Evolutionary conservation across 805 yeast genomes (phyloP).

Genomic region (Alloascoidea africana): DNA sequence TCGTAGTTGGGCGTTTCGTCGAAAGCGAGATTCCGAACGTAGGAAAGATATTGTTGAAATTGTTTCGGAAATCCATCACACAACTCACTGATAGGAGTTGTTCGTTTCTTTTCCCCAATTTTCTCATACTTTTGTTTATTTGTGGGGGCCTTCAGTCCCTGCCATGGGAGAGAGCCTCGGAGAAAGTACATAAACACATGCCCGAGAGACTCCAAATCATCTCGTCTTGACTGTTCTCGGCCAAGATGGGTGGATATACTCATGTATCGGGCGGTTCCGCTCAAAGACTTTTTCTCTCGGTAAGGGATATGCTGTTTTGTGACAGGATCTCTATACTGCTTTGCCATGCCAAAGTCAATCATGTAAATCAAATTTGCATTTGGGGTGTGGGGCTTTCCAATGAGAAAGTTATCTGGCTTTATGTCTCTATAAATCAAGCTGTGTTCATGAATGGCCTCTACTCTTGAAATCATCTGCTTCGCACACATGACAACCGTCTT

Average conservation of each 20-base stretch:
- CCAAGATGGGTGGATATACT: slow-evolving; percentile 83
- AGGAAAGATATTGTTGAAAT: slow-evolving; percentile 64
- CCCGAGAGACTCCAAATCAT: slow-evolving; percentile 74
- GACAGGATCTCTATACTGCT: slow-evolving; percentile 73
- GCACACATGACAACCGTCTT: slow-evolving; percentile 72
- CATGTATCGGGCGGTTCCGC: slow-evolving; percentile 86
- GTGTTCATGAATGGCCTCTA: slow-evolving; percentile 55
- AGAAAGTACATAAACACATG: slow-evolving; percentile 75
- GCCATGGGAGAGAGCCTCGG: slow-evolving; percentile 81
- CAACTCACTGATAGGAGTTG: slow-evolving; percentile 57
- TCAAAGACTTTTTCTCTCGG: slow-evolving; percentile 68
- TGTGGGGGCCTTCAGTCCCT: slow-evolving; percentile 78
- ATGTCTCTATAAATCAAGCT: slow-evolving; percentile 73
- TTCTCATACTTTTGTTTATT: slow-evolving; percentile 79
- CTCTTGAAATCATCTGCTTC: slow-evolving; percentile 61
- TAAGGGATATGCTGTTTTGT: slow-evolving; percentile 75
- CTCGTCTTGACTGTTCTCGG: slow-evolving; percentile 75
- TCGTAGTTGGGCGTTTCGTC: slow-evolving; percentile 76
- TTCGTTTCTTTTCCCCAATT: slow-evolving; percentile 70
- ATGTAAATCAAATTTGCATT: slow-evolving; percentile 60
- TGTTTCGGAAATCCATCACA: slow-evolving; percentile 65
- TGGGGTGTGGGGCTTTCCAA: slow-evolving; percentile 58
- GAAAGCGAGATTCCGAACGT: slow-evolving; percentile 58
- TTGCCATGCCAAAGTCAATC: slow-evolving; percentile 85
- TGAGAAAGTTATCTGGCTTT: slow-evolving; percentile 73